Percentiles rank a stretch among this genome's conserved stretches.
These are phyloP conservation scores for Zalerion maritima DNA, from an alignment of 495 filamentous ascomycete genomes.

Conservation along the genomic window DNA sequence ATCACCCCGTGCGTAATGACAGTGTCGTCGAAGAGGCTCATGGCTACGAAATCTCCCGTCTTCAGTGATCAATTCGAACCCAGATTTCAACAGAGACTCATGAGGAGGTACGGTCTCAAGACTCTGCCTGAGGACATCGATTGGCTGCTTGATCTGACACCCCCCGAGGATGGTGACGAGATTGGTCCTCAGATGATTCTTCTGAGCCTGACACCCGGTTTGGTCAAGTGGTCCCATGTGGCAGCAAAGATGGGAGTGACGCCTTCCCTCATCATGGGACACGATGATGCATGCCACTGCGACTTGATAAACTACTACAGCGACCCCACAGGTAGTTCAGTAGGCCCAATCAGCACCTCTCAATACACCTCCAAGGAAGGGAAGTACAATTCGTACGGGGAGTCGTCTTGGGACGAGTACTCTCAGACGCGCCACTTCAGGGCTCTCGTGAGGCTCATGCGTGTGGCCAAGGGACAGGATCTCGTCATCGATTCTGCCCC, in stretches of 20 bases:
- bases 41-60: no score
- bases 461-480: constrained; percentile 32
- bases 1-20: no score
- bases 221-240: constrained; percentile 28
- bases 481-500: constrained; percentile 47
- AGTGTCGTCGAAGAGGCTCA: no score
- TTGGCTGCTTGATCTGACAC: constrained; percentile 49
- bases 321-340: neutral
- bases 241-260: no score
- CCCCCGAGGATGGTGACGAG: constrained; percentile 42
- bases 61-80: no score
- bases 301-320: neutral
- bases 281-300: constrained; percentile 18
- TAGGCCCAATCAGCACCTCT: no score
- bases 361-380: neutral
- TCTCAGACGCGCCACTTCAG: constrained; percentile 43
- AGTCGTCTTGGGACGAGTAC: constrained; percentile 34
- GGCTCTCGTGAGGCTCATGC: constrained; percentile 44
- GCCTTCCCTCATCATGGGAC: constrained; percentile 16
- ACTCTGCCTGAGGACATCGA: constrained; percentile 29
- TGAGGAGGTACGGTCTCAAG: constrained; percentile 14
- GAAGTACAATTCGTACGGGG: neutral
- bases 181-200: constrained; percentile 41
- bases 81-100: no score
- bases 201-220: constrained; percentile 39